Percentiles rank a stretch among this genome's conserved stretches.
Conservation (phyloP, 164 flowering plant genomes). For the Amborella trichopoda region DNA sequence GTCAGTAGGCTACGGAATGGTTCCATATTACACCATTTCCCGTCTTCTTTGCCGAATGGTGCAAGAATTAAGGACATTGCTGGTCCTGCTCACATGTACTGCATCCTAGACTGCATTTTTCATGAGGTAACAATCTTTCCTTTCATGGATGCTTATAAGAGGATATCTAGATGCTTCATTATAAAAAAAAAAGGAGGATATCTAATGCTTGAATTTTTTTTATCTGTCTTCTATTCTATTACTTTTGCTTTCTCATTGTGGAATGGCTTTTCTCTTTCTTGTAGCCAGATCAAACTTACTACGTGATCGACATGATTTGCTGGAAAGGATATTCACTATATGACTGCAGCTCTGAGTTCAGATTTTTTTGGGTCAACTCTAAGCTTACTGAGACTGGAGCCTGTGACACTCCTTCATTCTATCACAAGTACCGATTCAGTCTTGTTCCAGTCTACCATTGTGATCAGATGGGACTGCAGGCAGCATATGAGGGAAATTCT, state of each 20-base stretch:
- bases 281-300: constrained; percentile 87
- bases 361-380: constrained; percentile 91
- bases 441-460: constrained; percentile 64
- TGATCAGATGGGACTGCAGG: constrained; percentile 51
- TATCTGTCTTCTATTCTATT: neutral
- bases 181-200: too few species aligned
- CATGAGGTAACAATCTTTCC: constrained; percentile 98
- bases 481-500: constrained; percentile 51
- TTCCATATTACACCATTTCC: constrained; percentile 69
- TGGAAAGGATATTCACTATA: constrained; percentile 84
- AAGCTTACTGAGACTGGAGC: constrained; percentile 87
- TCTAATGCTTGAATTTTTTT: neutral
- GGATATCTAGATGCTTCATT: too few species aligned
- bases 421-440: constrained; percentile 72
- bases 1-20: constrained; percentile 83
- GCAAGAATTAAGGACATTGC: constrained; percentile 42
- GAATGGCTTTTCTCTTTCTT: neutral
- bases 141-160: too few species aligned
- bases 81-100: constrained; percentile 53
- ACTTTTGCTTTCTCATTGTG: neutral
- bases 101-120: constrained; percentile 84
- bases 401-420: constrained; percentile 58
- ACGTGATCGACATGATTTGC: constrained; percentile 89
- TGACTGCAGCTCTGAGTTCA: constrained; percentile 90
- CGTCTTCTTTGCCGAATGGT: constrained; percentile 84